Evolutionary conservation across 345 rosid genomes (phyloP), one percentile per base, ranked within the genome.

Genomic region (Clarkia xantiana): DNA sequence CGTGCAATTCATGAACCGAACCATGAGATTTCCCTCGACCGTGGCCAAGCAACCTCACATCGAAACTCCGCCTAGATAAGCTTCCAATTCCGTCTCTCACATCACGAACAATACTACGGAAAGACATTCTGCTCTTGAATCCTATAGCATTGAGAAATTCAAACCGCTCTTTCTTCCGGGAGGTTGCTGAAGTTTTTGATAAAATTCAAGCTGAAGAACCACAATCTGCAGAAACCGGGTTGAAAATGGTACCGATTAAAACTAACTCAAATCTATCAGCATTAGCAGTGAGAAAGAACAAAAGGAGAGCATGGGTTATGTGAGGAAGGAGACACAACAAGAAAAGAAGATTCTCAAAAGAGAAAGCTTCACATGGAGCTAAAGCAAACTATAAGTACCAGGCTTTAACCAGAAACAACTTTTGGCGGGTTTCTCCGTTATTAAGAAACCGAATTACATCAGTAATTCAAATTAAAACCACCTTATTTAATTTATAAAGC

Each of bases 81-180:
- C 96, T 91, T 69, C 96, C 98, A 56, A 91, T 71, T 38, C 93
- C 84, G 68, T 83, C 98, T 68, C 93, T 86, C 56, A 91, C 72
- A 49, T 91, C 98, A 22, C 90, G 90, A 50, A 86, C 86, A 53
- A 91, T 86, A 69, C 96, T 79, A 0, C 96, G 78, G 67, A 91
- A 83, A 0, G 98, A 91, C 98, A 91, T 89, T 63, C 8, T 71
- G 16, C 58, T 36, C 51, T 15, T 5, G 56, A n/a, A 47, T 23
- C 20, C 53, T 23, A 12, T 53, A 39, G 63, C 45, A 14, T 47
- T 42, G 19, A 18, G 4, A 20, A 56, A 50, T 53, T 53, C 53
- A 60, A 41, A 36, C 56, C 45, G 39, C 4, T 10, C 36, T 29
- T 59, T 18, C 51, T 45, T 39, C 17, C 2, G 16, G 9, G 67